Percentiles rank a stretch among this genome's conserved stretches.
Conservation (phyloP, 208 protist species). For the Trypanosoma mega region DNA sequence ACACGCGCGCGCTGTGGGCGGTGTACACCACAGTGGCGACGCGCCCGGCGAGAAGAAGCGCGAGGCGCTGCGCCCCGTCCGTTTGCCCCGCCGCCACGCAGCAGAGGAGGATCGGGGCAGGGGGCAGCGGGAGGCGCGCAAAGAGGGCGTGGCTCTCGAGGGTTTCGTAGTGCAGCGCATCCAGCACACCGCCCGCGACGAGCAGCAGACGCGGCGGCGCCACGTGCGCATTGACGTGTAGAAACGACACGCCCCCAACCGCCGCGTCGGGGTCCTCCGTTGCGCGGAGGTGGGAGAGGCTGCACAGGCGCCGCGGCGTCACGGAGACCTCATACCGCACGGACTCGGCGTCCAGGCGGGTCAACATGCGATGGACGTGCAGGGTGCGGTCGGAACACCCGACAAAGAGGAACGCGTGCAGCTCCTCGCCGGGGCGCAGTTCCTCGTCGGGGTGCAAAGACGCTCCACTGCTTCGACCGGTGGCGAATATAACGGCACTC, state of each 20-base stretch:
- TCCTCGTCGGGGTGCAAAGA: neutral
- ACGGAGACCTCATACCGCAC: constrained; percentile 11
- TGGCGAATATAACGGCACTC: neutral
- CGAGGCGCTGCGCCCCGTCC: neutral
- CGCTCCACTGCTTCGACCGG: constrained; percentile 1
- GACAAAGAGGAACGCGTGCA: constrained; percentile 32
- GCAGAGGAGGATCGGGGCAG: neutral
- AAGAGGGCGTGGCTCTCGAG: neutral
- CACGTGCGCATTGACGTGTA: constrained; percentile 7
- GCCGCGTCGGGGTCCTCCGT: neutral
- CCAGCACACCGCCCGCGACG: constrained; percentile 7
- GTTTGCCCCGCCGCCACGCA: constrained; percentile 10
- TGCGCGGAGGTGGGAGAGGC: neutral
- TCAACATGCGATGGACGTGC: constrained; percentile 27
- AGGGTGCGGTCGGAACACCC: constrained; percentile 30
- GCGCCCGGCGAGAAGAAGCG: neutral
- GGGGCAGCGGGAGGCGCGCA: constrained; percentile 4
- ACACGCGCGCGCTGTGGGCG: neutral
- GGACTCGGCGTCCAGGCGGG: neutral
- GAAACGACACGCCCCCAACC: constrained; percentile 10
- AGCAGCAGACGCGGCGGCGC: constrained; percentile 8
- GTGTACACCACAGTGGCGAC: constrained; percentile 14
- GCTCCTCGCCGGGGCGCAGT: constrained; percentile 18
- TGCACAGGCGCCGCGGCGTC: neutral
- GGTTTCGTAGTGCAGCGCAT: constrained; percentile 4